Evolutionary conservation across 345 rosid species (phyloP), one percentile per base, ranked within the genome.

Genomic region (Murraya koenigii): DNA sequence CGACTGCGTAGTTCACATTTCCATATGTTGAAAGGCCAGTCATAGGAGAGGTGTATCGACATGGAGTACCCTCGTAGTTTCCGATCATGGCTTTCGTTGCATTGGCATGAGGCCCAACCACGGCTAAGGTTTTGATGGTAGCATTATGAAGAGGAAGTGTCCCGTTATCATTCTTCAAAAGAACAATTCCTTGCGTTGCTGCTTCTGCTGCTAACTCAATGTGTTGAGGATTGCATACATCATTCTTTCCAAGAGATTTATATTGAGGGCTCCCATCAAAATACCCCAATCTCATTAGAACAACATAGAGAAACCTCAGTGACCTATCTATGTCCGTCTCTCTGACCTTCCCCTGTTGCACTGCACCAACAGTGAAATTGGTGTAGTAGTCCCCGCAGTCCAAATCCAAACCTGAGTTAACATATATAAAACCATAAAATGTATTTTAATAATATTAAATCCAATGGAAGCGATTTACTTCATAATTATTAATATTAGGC

Each of bases 201-300:
- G 93, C 92, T 78, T 84, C 84, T 2, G 76, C 17, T 0, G 95
- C 97, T 32, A 89, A 80, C 64, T 82, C 80, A 3, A 85, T 78
- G 63, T 89, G 79, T 1, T 84, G 75, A 0, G 69, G 1, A 23
- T 84, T 54, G 69, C 93, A 90, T 9, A 90, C 33, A 49, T 85
- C 82, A 3, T 77, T 22, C 65, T 74, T 69, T 54, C 90, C 87
- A 15, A 92, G 66, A 52, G 79, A 69, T 8, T 79, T 25, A 22
- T 76, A 82, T 64, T 77, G 6, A 23, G 89, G 86, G 39, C 11
- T 75, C 58, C 88, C 97, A 22, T 91, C 93, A 4, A 91, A 89
- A 76, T 77, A 89, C 0, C 97, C 94, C 1, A 91, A 81, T 75
- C 94, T 88, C 94, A 93, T 81, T 14, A 88, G 84, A 36, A 90